These are phyloP conservation scores for Vinca minor DNA, from an alignment of 257 asterid genomes.

Conservation along the genomic window DNA sequence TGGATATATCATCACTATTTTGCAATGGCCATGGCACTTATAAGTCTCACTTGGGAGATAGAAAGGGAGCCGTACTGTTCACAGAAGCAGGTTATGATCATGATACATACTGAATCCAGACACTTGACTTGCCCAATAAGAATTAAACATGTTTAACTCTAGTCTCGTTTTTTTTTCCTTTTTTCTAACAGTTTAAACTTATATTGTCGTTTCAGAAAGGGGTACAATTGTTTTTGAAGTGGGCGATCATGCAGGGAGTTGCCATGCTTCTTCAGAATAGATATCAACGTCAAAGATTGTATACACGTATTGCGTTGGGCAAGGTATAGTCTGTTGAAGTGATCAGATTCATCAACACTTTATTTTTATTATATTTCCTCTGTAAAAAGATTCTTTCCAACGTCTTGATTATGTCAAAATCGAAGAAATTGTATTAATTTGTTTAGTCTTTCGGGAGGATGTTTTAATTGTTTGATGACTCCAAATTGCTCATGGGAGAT, in stretches of 20 bases:
- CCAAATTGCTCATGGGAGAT: background rate
- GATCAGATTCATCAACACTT: background rate
- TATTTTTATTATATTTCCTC: background rate
- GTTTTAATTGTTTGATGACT: background rate
- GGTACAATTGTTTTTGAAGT: conserved; percentile 60
- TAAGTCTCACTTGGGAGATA: conserved; percentile 98
- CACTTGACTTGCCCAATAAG: background rate
- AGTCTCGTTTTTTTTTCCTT: background rate
- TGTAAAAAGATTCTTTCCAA: background rate
- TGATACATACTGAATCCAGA: background rate
- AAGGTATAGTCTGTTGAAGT: conserved; percentile 34
- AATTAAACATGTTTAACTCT: background rate
- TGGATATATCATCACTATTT: conserved; percentile 92
- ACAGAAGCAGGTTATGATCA: conserved; percentile 57
- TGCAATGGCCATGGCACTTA: conserved; percentile 94
- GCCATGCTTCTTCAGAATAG: conserved; percentile 88
- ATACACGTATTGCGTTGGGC: conserved; percentile 92
- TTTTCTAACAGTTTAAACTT: background rate
- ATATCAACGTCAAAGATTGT: conserved; percentile 87
- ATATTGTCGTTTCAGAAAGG: conserved; percentile 48
- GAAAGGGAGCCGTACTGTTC: conserved; percentile 80
- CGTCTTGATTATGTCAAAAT: background rate
- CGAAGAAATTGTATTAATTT: background rate
- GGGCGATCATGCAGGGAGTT: conserved; percentile 95
- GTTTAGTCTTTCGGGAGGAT: background rate